These are phyloP conservation scores for Lantana camara DNA, from an alignment of 257 asterid genomes.

Conservation along the genomic window DNA sequence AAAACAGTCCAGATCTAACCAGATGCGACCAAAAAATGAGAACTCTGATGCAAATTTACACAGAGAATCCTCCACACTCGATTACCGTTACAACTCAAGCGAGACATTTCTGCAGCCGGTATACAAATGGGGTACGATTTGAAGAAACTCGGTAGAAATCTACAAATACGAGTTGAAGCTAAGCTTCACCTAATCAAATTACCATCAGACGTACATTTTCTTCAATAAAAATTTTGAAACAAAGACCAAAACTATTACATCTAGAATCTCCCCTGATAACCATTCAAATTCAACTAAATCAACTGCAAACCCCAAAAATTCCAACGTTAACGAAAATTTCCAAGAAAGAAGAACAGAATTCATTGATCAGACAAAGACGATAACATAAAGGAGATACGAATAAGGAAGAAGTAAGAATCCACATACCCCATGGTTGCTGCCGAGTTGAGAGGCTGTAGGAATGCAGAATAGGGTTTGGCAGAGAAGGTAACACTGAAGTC, in stretches of 20 bases:
- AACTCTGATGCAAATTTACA: not conserved
- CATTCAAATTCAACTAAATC: slow-evolving; percentile 8
- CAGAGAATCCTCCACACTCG: not conserved
- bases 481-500: slow-evolving; percentile 1
- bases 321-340: not conserved
- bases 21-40: not conserved
- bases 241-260: not conserved
- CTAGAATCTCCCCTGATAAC: not conserved
- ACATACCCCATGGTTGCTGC: slow-evolving; percentile 58
- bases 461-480: slow-evolving; percentile 14
- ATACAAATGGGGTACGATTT: not conserved
- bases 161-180: too few relatives aligned
- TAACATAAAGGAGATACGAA: not conserved
- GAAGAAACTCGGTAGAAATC: too few relatives aligned
- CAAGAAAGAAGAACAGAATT: not conserved
- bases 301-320: not conserved
- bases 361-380: not conserved
- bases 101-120: not conserved
- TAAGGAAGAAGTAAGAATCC: not conserved
- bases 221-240: not conserved
- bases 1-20: not conserved
- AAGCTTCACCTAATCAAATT: too few relatives aligned
- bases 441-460: slow-evolving; percentile 29
- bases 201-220: not conserved
- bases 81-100: not conserved